Base-by-base conservation (phyloP, 805 yeast genomes). In the Candida boidinii region DNA sequence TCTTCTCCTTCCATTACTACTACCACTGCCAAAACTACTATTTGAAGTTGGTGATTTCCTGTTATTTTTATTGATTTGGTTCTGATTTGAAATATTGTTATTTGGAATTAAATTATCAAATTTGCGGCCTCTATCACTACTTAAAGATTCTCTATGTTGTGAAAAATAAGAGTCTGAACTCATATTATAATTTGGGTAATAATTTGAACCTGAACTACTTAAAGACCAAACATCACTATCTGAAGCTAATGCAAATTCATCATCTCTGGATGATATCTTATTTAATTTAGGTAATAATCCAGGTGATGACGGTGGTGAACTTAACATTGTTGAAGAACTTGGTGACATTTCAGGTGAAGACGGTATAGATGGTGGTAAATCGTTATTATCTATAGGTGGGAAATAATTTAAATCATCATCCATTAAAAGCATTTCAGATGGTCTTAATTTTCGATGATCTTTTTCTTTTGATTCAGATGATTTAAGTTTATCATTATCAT, bases 101-200 rank as follows among this genome's bases (percentile, higher is more conserved):
- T n/a, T 30, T 19, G 9, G 5, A 6, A 20, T 26, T 13, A n/a
- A 12, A 23, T 17, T 15, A 11, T 41, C 48, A 8, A 43, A 24
- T 17, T 32, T 42, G 15, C 48, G 42, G 4, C 51, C 52, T 10
- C 48, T 22, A 29, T 17, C 39, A 30, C 29, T 21, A 12, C 45
- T 45, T 31, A 45, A 43, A 1, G 51, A 44, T 16, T 44, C 54
- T 30, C 60, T 33, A 24, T 55, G 53, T 29, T 51, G 56, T 16
- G 58, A 52, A 34, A 48, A 55, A 26, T 55, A 55, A 7, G 59
- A 53, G 33, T 55, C 60, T 7, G 60, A 54, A 3, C 58, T 45
- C n/a, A 52, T 31, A 3, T 44, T 36, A 25, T 51, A 29, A 15
- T n/a, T 38, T 16, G 43, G n/a, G n/a, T 31, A 19, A 41, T 48